Base-by-base conservation (phyloP, 306 rosid species). In the Citrullus amarus region DNA sequence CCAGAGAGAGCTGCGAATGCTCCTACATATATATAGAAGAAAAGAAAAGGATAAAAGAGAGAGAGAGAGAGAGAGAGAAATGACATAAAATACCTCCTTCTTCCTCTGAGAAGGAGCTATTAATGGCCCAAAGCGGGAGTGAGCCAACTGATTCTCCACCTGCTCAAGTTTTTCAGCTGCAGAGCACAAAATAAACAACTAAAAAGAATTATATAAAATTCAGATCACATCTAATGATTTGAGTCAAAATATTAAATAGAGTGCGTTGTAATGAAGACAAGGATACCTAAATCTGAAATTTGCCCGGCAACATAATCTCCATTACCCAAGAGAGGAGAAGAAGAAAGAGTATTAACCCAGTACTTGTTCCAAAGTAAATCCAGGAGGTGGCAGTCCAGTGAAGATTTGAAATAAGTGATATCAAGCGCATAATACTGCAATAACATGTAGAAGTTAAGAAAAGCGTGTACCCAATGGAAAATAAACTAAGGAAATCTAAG, bases 141-240 rank as follows among this genome's bases (percentile, higher is more conserved):
- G 93, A n/a, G 93, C 84, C 87, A 95, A 84, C 69, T 91, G 99
- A 83, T 87, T 88, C 92, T 92, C 99, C 1, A 91, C 93, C 80
- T 96, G 97, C 86, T 92, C 99, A 83, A 96, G 86, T 88, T 96
- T 96, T 83, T 96, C 97, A 83, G 98, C 99, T 96, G 87, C 90
- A 88, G 68, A 50, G 77, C 56, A 58, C 60, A 81, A 79, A 72
- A 38, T 34, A 50, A 7, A 76, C 43, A 13, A 62, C 60, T 60
- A 63, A 62, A 82, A 75, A 53, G 78, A 76, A 79, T 76, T 44
- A 46, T 68, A 15, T 55, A 48, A 58, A 56, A 61, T 51, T 3
- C 1, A 80, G 4, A 70, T 44, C 43, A 78, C 36, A 66, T 6
- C 34, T 14, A 68, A 81, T 76, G 48, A 10, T 55, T 9, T 6